Percentiles rank a stretch among this genome's conserved stretches.
Conservation (phyloP, 768 basidiomycete genomes). For the Tricholoma furcatifolium region DNA sequence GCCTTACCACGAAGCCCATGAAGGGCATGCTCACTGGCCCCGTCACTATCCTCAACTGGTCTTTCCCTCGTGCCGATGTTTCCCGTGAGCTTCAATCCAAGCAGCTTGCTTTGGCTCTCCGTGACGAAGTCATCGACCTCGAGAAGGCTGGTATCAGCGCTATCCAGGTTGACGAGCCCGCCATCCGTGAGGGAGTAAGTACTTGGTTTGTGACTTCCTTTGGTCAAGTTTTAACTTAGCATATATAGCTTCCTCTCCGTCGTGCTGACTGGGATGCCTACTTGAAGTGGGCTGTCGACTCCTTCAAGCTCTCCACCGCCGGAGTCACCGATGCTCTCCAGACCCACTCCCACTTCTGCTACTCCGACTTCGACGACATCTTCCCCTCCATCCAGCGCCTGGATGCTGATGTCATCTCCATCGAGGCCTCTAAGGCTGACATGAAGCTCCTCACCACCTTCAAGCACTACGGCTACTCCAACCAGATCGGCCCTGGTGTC, state of each 20-base stretch:
- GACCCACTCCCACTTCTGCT: slow-evolving; percentile 99
- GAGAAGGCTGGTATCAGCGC: slow-evolving; percentile 96
- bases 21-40: slow-evolving; percentile 99
- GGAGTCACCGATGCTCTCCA: slow-evolving; percentile 93
- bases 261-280: slow-evolving; percentile 95
- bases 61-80: slow-evolving; percentile 99
- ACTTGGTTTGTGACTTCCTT: not conserved
- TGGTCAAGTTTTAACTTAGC: slow-evolving; percentile 9
- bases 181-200: slow-evolving; percentile 96
- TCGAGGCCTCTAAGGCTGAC: slow-evolving; percentile 98
- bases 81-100: slow-evolving; percentile 95
- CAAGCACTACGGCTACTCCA: slow-evolving; percentile 93
- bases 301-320: slow-evolving; percentile 96
- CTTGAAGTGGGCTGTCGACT: slow-evolving; percentile 98
- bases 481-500: slow-evolving; percentile 97
- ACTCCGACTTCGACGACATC: slow-evolving; percentile 98
- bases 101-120: slow-evolving; percentile 96
- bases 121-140: slow-evolving; percentile 97
- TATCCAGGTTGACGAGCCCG: slow-evolving; percentile 99
- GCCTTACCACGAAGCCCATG: slow-evolving; percentile 90
- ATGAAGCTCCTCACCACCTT: slow-evolving; percentile 96
- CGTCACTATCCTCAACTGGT: slow-evolving; percentile 99
- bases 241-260: slow-evolving; percentile 81
- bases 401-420: slow-evolving; percentile 98
- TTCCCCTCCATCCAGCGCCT: slow-evolving; percentile 96